Evolutionary conservation across 352 stramenopile species (phyloP), one percentile per base, ranked within the genome.

Genomic region (Phytophthora agathidicida): DNA sequence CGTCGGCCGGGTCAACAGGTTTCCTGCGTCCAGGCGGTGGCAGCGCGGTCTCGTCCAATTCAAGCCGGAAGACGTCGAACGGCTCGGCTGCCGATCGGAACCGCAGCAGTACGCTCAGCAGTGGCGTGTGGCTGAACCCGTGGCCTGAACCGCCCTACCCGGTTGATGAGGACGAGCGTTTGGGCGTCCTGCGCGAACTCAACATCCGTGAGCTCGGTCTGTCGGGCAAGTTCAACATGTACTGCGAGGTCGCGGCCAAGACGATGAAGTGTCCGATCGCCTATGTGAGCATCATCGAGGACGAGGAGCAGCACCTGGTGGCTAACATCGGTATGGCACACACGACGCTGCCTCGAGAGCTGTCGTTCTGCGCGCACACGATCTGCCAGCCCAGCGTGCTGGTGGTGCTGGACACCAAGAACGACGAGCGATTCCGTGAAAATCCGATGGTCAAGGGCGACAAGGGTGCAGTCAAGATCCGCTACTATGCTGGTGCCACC

Each of bases 391-490:
- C 81, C 1, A 89, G 63, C 49, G 83, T 91, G 32, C 58, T 96
- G 16, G 86, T 96, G 23, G 83, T 96, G 50, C 66, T 93, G 17
- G 86, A 96, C 54, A 93, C 86, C 8, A 92, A 93, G 70, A 87
- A 79, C 33, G 86, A 96, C 65, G 83, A 91, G 24, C 84, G 84
- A 0, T 96, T 96, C 66, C 79, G 83, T 7, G 79, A 96, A 42
- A 96, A 96, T 65, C 86, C 86, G 17, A 93, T 96, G 79, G 86
- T 94, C 24, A 92, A 91, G 53, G 86, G 84, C 41, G 78, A 91
- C 28, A 92, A 93, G 45, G 81, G 83, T 17, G 78, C 84, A 2
- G 81, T 89, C 24, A 96, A 96, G 66, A 93, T 96, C 57, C 79
- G 84, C 51, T 96, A 94, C 60, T 96, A 96, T 56, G 81, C 85